phyloP scores from a whole-genome alignment of 1,284 basidiomycete species.

The Fomitopsis palustris region DNA sequence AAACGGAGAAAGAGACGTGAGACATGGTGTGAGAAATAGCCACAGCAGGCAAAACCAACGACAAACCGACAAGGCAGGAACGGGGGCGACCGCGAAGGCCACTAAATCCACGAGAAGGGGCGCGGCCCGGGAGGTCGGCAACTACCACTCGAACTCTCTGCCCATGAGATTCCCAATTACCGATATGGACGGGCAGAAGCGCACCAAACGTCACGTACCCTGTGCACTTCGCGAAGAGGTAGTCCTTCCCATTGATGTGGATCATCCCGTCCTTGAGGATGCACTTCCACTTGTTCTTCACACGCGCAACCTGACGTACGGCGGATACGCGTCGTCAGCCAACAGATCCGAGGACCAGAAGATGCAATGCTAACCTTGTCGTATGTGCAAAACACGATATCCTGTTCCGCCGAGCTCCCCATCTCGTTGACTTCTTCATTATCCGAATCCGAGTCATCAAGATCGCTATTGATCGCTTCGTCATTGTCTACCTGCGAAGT shows the following conservation, averaged over 20 bases:
- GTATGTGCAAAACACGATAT: slow-evolving; percentile 98
- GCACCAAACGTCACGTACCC: slow-evolving; percentile 46
- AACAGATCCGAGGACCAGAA: neutral
- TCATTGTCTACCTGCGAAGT: slow-evolving; percentile 43
- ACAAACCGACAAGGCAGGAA: neutral
- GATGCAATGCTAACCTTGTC: slow-evolving; percentile 73
- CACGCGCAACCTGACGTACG: slow-evolving; percentile 77
- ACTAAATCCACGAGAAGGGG: neutral
- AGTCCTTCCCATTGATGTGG: slow-evolving; percentile 95
- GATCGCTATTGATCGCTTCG: slow-evolving; percentile 93
- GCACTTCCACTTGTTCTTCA: slow-evolving; percentile 99
- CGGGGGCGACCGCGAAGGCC: neutral
- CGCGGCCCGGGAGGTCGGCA: neutral
- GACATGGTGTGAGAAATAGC: neutral
- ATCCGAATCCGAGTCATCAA: slow-evolving; percentile 91
- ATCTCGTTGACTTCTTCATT: slow-evolving; percentile 75
- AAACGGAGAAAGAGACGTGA: neutral
- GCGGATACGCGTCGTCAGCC: neutral
- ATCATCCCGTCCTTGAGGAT: slow-evolving; percentile 99
- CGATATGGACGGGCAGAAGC: neutral
- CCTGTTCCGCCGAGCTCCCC: slow-evolving; percentile 68
- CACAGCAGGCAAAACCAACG: neutral
- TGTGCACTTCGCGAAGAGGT: slow-evolving; percentile 95
- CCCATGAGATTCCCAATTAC: neutral
- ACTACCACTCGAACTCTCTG: slow-evolving; percentile 26